Evolutionary conservation across 306 rosid genomes (phyloP).

Genomic region (Lathyrus tuberosus): DNA sequence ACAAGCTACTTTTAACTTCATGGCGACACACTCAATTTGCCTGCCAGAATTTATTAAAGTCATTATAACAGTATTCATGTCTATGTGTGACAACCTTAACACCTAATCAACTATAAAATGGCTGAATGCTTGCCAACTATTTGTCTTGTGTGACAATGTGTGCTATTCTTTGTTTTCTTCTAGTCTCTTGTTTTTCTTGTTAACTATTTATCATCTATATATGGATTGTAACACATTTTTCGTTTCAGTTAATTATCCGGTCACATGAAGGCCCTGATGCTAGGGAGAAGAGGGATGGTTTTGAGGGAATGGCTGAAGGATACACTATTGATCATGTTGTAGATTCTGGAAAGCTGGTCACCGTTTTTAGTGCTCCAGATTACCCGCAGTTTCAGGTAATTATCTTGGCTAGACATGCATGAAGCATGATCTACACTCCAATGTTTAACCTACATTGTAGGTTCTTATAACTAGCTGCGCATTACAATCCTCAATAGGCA

Average conservation of each 20-base stretch:
- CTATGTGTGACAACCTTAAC: no score
- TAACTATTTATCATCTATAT: not conserved
- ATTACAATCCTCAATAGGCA: not conserved
- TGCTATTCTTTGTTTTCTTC: no score
- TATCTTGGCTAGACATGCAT: slow-evolving; percentile 5
- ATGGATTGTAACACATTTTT: slow-evolving; percentile 35
- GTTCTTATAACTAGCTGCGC: not conserved
- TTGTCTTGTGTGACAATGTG: no score
- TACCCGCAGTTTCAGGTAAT: slow-evolving; percentile 92
- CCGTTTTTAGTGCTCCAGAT: slow-evolving; percentile 92
- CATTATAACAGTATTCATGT: no score
- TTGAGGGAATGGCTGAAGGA: slow-evolving; percentile 78
- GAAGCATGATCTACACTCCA: not conserved
- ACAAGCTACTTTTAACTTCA: not conserved
- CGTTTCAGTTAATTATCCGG: slow-evolving; percentile 75
- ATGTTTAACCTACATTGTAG: not conserved
- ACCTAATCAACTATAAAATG: no score
- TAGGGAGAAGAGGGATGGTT: slow-evolving; percentile 82
- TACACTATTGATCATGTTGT: slow-evolving; percentile 90
- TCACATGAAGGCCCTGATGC: slow-evolving; percentile 99
- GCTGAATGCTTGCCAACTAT: no score
- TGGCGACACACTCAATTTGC: slow-evolving; percentile 11
- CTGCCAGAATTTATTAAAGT: not conserved
- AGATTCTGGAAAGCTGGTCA: slow-evolving; percentile 86
- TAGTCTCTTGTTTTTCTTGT: no score